Base-by-base conservation (phyloP, 140 eudicot genomes). In the Eryngium alpinum region DNA sequence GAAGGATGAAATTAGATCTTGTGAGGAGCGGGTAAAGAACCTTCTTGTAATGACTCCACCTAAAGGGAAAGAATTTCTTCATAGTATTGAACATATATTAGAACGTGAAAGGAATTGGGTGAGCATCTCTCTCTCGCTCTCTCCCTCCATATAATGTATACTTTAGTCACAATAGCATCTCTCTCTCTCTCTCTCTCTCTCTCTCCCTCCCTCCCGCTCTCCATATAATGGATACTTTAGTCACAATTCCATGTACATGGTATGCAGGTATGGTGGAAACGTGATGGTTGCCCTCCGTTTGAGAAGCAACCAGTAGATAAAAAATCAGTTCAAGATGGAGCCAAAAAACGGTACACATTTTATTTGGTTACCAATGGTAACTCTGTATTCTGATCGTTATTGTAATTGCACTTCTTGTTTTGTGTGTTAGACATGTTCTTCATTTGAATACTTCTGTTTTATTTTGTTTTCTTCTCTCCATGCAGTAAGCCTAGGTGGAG, bases 91-190 rank as follows among this genome's bases (percentile, higher is more conserved):
- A 87, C 99, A 95, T 91, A 92, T 95, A 69, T 88, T 95, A 85
- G 95, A 95, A 86, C 93, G 99, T 33, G 99, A 95, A 89, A 89
- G 89, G 83, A 95, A 95, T 77, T 95, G 99, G 99, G 99, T 95
- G 62, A 85, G 93, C 77, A 72, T 27, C 63, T 38, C 15, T 60
- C 28, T 80, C 31, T 81, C 43, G 25, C 33, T 28, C 15, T 75
- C n/a, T 52, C 9, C 15, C 56, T 15, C 56, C 10, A 51, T 51
- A 15, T 51, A n/a, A 51, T 15, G 56, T 72, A 38, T 34, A 10
- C 38, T 69, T 67, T 24, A 14, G 59, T 29, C 79, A 25, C 28
- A 24, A n/a, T n/a, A n/a, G n/a, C n/a, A n/a, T n/a, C n/a, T n/a
- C 9, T 13, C 70, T 56, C 10, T 77, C 70, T 31, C 70, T 63